These are phyloP conservation scores for Bretschneidera sinensis DNA, from an alignment of 345 rosid species.

Conservation along the genomic window DNA sequence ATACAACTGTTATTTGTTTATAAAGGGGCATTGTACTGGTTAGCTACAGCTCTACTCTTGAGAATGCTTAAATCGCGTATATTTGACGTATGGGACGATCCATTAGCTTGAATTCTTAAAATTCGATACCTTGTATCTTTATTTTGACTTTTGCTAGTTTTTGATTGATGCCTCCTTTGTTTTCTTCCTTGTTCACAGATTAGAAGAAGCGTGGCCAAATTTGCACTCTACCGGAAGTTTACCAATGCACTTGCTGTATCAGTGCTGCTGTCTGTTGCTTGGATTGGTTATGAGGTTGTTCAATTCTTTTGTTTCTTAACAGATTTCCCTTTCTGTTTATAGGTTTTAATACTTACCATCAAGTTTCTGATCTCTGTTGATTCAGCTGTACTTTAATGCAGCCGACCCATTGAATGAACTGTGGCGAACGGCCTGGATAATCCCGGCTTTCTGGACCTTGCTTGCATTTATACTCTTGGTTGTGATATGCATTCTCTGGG, in stretches of 20 bases:
- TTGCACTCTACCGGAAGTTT: constrained; percentile 46
- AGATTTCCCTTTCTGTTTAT: background rate
- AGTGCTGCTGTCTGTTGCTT: constrained; percentile 44
- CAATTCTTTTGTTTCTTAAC: background rate
- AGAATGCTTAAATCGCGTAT: background rate
- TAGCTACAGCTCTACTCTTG: background rate
- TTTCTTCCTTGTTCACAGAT: constrained; percentile 27
- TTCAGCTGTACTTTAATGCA: constrained; percentile 46
- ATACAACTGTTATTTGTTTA: background rate
- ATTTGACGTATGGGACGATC: background rate
- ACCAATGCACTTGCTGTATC: constrained; percentile 47
- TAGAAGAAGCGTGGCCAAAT: constrained; percentile 35
- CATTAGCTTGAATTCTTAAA: background rate
- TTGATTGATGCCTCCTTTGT: no score
- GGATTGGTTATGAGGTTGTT: constrained; percentile 51
- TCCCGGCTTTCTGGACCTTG: constrained; percentile 51
- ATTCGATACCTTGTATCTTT: background rate
- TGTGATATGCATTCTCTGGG: constrained; percentile 45
- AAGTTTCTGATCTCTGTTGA: constrained; percentile 12
- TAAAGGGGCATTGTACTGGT: background rate
- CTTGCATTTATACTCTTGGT: constrained; percentile 43
- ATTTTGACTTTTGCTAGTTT: background rate
- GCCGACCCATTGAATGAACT: constrained; percentile 47
- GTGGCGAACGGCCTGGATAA: constrained; percentile 45
- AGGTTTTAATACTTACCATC: background rate